Evolutionary conservation across 352 stramenopile genomes (phyloP).

Genomic region (Pythium coloratum): DNA sequence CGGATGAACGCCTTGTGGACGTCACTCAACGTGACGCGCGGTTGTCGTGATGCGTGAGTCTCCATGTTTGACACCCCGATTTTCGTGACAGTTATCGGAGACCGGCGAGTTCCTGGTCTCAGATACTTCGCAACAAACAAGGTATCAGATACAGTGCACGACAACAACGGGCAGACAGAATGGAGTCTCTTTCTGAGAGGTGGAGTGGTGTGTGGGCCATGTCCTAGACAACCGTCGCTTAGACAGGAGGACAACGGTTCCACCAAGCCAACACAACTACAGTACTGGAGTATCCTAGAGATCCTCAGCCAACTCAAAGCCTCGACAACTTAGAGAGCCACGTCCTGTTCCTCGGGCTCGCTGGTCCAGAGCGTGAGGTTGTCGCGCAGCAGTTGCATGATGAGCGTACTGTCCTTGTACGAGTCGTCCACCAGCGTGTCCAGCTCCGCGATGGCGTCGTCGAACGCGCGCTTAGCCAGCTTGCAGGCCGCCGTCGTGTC

Average conservation of each 20-base stretch:
- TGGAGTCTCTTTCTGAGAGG: too few species aligned
- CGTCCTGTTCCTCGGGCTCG: not conserved
- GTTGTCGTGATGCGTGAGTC: too few species aligned
- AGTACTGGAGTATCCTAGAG: too few species aligned
- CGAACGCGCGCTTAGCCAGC: conserved; percentile 97
- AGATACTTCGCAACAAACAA: not conserved
- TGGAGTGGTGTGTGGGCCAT: not conserved
- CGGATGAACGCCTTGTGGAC: too few species aligned
- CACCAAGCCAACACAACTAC: not conserved
- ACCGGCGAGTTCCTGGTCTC: too few species aligned
- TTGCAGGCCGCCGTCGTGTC: conserved; percentile 95
- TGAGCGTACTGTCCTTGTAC: conserved; percentile 99
- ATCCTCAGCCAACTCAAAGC: not conserved
- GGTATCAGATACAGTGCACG: not conserved
- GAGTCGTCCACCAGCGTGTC: conserved; percentile 99
- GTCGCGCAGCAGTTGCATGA: conserved; percentile 99
- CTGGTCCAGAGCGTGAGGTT: conserved; percentile 99
- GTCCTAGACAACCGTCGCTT: not conserved
- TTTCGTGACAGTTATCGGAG: too few species aligned
- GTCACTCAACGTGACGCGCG: too few species aligned
- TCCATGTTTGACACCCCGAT: too few species aligned
- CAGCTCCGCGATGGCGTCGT: conserved; percentile 99
- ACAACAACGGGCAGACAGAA: too few species aligned
- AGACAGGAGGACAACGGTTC: not conserved
- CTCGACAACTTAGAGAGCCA: not conserved